phyloP scores from a whole-genome alignment of 2,329 filamentous ascomycete species.

The Penicillium brasilianum region DNA sequence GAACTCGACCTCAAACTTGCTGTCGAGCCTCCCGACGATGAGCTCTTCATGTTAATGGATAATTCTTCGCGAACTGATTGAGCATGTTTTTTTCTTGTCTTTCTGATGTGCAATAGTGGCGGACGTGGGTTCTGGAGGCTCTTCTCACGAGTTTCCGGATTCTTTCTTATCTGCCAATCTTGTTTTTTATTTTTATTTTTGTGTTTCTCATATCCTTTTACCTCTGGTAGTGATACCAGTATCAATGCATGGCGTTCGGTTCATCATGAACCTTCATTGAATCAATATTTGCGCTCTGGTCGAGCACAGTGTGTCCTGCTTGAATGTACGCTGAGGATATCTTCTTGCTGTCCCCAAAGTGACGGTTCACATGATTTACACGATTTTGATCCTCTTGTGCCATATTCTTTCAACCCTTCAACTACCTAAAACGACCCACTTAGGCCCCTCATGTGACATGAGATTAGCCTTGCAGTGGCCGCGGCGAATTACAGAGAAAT shows the following conservation, averaged over 20 bases:
- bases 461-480: neutral
- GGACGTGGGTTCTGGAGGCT: neutral
- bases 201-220: neutral
- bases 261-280: neutral
- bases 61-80: neutral
- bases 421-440: neutral
- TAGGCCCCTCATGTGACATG: neutral
- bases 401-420: neutral
- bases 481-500: neutral
- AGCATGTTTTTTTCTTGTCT: neutral
- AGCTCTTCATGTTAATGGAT: neutral
- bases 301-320: neutral
- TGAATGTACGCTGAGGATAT: neutral
- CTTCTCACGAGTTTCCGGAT: neutral
- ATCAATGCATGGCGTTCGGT: conserved; percentile 9
- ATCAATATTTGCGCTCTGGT: neutral
- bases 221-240: conserved; percentile 5
- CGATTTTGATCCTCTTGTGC: neutral
- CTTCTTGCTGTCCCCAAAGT: neutral
- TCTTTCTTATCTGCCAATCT: too few species aligned
- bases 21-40: neutral
- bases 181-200: neutral
- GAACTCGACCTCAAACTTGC: neutral
- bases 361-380: neutral
- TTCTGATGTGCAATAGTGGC: neutral